Conservation (phyloP, 768 basidiomycete species). For the Lactarius pseudohatsudake region DNA sequence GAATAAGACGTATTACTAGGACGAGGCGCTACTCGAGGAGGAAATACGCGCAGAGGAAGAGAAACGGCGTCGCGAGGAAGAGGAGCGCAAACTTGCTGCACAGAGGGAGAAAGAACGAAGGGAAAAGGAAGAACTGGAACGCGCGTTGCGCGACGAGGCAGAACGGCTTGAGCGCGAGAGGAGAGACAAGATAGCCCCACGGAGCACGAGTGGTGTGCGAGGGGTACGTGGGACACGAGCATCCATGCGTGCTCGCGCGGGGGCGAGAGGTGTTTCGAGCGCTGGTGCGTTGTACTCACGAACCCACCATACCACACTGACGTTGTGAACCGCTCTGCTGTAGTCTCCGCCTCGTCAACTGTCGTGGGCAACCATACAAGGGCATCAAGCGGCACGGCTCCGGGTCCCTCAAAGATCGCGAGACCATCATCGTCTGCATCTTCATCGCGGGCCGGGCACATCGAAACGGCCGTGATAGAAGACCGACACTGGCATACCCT, state of each 20-base stretch:
- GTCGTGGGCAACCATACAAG: slow-evolving; percentile 8
- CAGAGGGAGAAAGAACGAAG: slow-evolving; percentile 47
- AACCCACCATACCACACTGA: not conserved
- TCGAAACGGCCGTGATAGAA: slow-evolving; percentile 18
- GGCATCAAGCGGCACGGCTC: slow-evolving; percentile 6
- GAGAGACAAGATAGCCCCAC: slow-evolving; percentile 36
- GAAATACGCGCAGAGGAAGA: slow-evolving; percentile 41
- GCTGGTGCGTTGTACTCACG: slow-evolving; percentile 13
- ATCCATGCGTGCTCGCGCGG: slow-evolving; percentile 49
- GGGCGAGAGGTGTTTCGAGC: slow-evolving; percentile 21
- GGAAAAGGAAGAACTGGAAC: slow-evolving; percentile 52
- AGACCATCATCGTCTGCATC: slow-evolving; percentile 23
- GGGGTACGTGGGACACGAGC: slow-evolving; percentile 74
- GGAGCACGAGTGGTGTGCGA: slow-evolving; percentile 54
- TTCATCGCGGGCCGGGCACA: slow-evolving; percentile 20
- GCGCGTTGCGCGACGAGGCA: slow-evolving; percentile 43
- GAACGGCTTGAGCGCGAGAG: slow-evolving; percentile 48
- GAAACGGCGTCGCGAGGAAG: slow-evolving; percentile 42
- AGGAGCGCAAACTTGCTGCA: slow-evolving; percentile 35
- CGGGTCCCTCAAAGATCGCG: slow-evolving; percentile 18
- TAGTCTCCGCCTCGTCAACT: slow-evolving; percentile 10
- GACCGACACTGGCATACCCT: slow-evolving; percentile 6
- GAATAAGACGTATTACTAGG: slow-evolving; percentile 42
- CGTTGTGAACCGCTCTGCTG: not conserved
- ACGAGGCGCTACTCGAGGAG: slow-evolving; percentile 53